A percentile compares a stretch with the other conserved stretches of the same genome.
Conservation (phyloP, 1,139 yeast genomes). For the Geotrichum siamense region DNA sequence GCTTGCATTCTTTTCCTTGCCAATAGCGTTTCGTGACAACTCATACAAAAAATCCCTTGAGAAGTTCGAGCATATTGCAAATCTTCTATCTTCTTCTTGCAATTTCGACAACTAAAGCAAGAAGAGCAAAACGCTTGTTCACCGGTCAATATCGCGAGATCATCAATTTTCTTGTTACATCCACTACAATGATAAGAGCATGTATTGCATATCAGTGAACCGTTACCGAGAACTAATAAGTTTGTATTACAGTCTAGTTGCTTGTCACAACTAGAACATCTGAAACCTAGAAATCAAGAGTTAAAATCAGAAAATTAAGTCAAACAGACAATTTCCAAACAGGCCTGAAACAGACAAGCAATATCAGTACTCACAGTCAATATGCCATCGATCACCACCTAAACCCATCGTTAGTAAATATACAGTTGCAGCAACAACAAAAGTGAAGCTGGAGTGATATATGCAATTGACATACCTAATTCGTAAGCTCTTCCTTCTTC, state of each 20-base stretch:
- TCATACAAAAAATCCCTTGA: slow-evolving; percentile 89
- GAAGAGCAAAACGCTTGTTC: slow-evolving; percentile 88
- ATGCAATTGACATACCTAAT: slow-evolving; percentile 30
- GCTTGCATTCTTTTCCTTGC: slow-evolving; percentile 44
- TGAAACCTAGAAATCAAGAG: slow-evolving; percentile 39
- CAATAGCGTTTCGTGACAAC: slow-evolving; percentile 79
- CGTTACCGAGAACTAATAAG: slow-evolving; percentile 86
- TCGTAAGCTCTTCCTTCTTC: slow-evolving; percentile 41
- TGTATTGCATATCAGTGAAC: slow-evolving; percentile 80
- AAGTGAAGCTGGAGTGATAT: too few species aligned
- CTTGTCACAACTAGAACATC: slow-evolving; percentile 75
- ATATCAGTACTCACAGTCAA: slow-evolving; percentile 36
- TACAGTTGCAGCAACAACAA: too few species aligned
- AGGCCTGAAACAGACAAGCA: too few species aligned
- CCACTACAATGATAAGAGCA: slow-evolving; percentile 86
- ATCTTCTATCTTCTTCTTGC: slow-evolving; percentile 84
- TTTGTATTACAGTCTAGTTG: slow-evolving; percentile 81
- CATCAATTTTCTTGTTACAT: slow-evolving; percentile 87
- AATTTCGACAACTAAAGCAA: slow-evolving; percentile 86
- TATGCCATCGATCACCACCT: slow-evolving; percentile 95
- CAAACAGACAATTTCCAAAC: too few species aligned
- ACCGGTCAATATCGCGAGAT: slow-evolving; percentile 91
- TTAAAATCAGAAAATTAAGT: too few species aligned
- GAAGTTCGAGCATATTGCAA: slow-evolving; percentile 88
- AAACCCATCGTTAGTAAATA: slow-evolving; percentile 25